Evolutionary conservation across 495 filamentous ascomycete genomes (phyloP).

Genomic region (Durotheca rogersii): DNA sequence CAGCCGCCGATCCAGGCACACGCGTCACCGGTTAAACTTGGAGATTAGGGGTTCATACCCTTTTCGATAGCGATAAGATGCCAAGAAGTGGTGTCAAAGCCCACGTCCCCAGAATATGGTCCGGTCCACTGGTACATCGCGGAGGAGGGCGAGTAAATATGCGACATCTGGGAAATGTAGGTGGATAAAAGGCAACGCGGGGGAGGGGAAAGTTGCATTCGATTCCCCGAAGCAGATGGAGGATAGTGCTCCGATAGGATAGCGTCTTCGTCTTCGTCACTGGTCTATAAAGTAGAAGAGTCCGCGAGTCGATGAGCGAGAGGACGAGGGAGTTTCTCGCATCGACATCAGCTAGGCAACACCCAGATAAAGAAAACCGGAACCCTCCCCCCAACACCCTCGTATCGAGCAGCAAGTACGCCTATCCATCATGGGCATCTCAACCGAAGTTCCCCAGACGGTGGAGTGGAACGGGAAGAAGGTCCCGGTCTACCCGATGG

Average conservation of each 20-base stretch:
- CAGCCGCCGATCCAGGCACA: slow-evolving; percentile 26
- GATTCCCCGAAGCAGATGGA: slow-evolving; percentile 24
- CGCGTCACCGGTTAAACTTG: slow-evolving; percentile 22
- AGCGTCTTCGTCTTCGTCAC: slow-evolving; percentile 16
- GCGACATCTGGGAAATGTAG: slow-evolving; percentile 23
- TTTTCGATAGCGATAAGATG: slow-evolving; percentile 31
- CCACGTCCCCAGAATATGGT: slow-evolving; percentile 11
- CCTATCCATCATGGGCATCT: slow-evolving; percentile 40
- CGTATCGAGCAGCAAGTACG: slow-evolving; percentile 2
- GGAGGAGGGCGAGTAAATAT: slow-evolving; percentile 5
- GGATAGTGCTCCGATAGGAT: slow-evolving; percentile 28
- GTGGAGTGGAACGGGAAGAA: slow-evolving; percentile 53
- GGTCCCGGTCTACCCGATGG: slow-evolving; percentile 53
- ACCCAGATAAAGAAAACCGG: background rate
- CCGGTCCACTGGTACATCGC: slow-evolving; percentile 21
- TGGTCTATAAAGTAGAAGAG: slow-evolving; percentile 24
- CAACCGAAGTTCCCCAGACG: slow-evolving; percentile 43
- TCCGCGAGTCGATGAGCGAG: slow-evolving; percentile 6
- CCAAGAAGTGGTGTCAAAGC: slow-evolving; percentile 29
- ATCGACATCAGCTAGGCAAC: slow-evolving; percentile 6
- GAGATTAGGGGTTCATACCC: slow-evolving; percentile 27
- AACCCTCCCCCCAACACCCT: slow-evolving; percentile 1
- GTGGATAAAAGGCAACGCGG: slow-evolving; percentile 29
- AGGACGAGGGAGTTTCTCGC: background rate
- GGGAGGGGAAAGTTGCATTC: slow-evolving; percentile 31